Evolutionary conservation across 2,329 filamentous ascomycete species (phyloP).

Genomic region (Seiridium unicorne): DNA sequence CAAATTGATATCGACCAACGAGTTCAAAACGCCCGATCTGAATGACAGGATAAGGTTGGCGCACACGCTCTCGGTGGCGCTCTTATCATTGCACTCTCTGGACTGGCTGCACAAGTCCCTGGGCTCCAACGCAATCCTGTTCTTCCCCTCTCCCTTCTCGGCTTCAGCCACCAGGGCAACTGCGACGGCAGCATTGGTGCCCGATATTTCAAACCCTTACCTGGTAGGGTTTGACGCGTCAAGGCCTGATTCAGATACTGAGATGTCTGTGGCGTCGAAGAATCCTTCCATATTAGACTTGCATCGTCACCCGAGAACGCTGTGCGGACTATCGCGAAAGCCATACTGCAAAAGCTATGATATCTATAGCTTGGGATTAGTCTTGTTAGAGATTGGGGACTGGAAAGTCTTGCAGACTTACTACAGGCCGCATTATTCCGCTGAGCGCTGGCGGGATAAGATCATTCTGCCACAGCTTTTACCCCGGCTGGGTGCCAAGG

Average conservation of each 20-base stretch:
- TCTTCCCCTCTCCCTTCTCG: slow-evolving; percentile 38
- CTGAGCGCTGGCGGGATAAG: slow-evolving; percentile 40
- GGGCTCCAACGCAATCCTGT: slow-evolving; percentile 38
- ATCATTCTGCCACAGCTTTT: slow-evolving; percentile 39
- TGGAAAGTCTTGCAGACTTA: slow-evolving; percentile 42
- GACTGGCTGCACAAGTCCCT: slow-evolving; percentile 50
- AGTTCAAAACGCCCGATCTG: slow-evolving; percentile 43
- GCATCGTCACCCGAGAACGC: slow-evolving; percentile 44
- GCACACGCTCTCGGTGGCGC: slow-evolving; percentile 38
- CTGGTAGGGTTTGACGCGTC: slow-evolving; percentile 41
- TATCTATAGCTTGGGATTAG: slow-evolving; percentile 46
- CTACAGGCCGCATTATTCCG: slow-evolving; percentile 39
- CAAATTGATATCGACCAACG: slow-evolving; percentile 34
- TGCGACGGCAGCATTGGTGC: slow-evolving; percentile 26
- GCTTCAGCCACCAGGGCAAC: slow-evolving; percentile 21
- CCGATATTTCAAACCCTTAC: slow-evolving; percentile 36
- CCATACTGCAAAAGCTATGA: slow-evolving; percentile 39
- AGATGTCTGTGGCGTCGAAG: slow-evolving; percentile 35
- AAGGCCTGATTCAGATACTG: slow-evolving; percentile 31
- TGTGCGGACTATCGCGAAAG: slow-evolving; percentile 34
- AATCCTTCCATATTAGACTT: slow-evolving; percentile 41
- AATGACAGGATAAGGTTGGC: slow-evolving; percentile 40
- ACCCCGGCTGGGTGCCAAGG: slow-evolving; percentile 38
- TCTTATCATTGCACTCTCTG: slow-evolving; percentile 51
- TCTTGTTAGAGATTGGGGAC: slow-evolving; percentile 50